phyloP scores from a whole-genome alignment of 148 eudicot species.

The Chenopodium berlandieri region DNA sequence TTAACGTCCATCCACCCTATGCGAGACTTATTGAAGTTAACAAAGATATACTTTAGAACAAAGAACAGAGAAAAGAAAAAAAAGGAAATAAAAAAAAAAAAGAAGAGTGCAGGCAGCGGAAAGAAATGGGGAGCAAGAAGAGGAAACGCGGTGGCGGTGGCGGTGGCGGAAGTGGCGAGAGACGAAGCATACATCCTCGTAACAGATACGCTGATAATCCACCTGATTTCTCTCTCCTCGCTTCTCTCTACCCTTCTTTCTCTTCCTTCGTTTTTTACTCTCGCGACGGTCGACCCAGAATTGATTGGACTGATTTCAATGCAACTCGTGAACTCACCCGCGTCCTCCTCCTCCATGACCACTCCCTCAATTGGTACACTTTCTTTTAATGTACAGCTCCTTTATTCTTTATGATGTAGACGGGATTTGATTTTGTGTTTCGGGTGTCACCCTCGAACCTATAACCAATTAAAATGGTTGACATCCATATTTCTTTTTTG shows the following conservation, averaged over 20 bases:
- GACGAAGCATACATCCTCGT: slow-evolving; percentile 64
- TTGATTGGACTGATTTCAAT: slow-evolving; percentile 91
- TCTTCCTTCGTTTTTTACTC: slow-evolving; percentile 59
- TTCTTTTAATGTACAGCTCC: no score
- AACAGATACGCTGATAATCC: slow-evolving; percentile 73
- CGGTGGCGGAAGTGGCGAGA: slow-evolving; percentile 4
- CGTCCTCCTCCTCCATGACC: slow-evolving; percentile 78
- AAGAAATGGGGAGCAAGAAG: slow-evolving; percentile 37
- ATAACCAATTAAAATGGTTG: no score
- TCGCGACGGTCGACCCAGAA: slow-evolving; percentile 51
- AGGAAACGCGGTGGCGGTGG: slow-evolving; percentile 38
- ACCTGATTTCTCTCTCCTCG: slow-evolving; percentile 67
- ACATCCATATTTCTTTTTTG: background rate
- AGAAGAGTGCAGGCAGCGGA: background rate
- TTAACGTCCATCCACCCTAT: no score
- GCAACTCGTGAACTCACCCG: slow-evolving; percentile 89
- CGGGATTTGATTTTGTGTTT: no score
- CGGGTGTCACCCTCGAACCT: no score
- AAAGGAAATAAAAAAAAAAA: no score
- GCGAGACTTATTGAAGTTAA: no score
- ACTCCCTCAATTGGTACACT: slow-evolving; percentile 64
- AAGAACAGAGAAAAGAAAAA: no score
- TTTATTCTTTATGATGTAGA: background rate
- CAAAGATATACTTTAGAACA: no score
- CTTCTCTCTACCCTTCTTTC: slow-evolving; percentile 74